Base-by-base conservation (phyloP, 768 basidiomycete genomes). In the Boletus coccyginus region DNA sequence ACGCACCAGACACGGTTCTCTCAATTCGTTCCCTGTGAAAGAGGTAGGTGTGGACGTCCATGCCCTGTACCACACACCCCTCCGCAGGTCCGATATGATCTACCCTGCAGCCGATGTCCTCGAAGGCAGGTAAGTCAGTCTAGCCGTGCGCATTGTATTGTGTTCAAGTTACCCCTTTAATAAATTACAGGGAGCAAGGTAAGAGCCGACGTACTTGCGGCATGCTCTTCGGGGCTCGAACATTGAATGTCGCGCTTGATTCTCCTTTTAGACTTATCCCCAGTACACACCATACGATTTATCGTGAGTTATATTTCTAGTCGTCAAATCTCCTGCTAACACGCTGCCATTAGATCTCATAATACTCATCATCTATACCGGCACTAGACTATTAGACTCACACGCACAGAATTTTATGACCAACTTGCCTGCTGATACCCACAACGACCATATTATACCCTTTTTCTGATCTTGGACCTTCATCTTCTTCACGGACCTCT, bases 101-200 rank as follows among this genome's bases (percentile, higher is more conserved):
- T 54, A 8, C 62, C 55, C n/a, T 69, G 70, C 40, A 0, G 2
- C 3, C 9, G 0, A 7, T 70, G 69, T 29, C 2, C 0, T 6
- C 33, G 13, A 27, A 24, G 24, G 43, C 63, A 50, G 13, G 58
- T 60, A 41, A 36, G 57, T 49, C 35, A 27, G 40, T 29, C 13
- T 17, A 27, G 3, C 14, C n/a, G 2, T 48, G 7, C 10, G 4
- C 32, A 21, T 46, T 33, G 7, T 24, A 10, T 24, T 21, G 6
- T 41, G 16, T 16, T 33, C 4, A 16, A 63, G 4, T 42, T 5
- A 5, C 2, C 8, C 46, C 14, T 27, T 27, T 27, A 16, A 35
- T 32, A 0, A 38, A 41, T 27, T 29, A 21, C 27, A 46, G 21
- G 21, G 21, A 29, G 33, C 9, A 11, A 32, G 13, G 33, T 33